Base-by-base conservation (phyloP, 345 rosid genomes). In the Hibiscus tridactylites region DNA sequence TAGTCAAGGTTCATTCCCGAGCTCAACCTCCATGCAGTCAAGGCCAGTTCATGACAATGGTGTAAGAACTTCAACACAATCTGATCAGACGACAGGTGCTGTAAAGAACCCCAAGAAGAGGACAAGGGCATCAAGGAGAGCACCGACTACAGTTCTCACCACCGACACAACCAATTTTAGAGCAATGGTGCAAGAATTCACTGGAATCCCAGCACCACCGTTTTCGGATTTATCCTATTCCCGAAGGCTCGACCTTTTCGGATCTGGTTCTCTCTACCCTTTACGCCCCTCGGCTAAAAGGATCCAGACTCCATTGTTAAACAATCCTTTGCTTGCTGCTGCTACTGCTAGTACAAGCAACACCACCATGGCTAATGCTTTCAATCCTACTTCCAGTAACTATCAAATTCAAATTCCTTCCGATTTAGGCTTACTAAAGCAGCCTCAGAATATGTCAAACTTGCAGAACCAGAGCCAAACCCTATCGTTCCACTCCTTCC, bases 121-220 rank as follows among this genome's bases (percentile, higher is more conserved):
- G 66, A 85, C 97, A 1, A 85, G 97, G 78, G 97, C 97, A 4
- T 93, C 98, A 12, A 85, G 98, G 69, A 78, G 97, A 42, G 97
- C 98, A 6, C 97, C 96, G 0, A 93, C 98, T 56, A 91, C 98
- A 0, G 90, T 93, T 75, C 88, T 93, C 50, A 88, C 92, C 61
- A 93, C 98, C 26, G 96, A 93, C 87, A 86, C 98, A 9, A 81
- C 91, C 3, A 93, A 93, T 79, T 93, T 93, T 77, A 75, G 98
- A 76, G 88, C 93, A 70, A 93, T 93, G 98, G 98, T 93, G 73
- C 98, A 93, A 76, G 98, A 93, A 71, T 93, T 93, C 79, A 93
- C 98, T 0, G 98, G 98, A 52, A 85, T 88, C 58, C 96, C 98
- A 0, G 81, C 92, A 4, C 88, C 93, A 0, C 97, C 98, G 0